A percentile compares a stretch with the other conserved stretches of the same genome.
Conservation (phyloP, 768 basidiomycete species). For the Auriscalpium vulgare region DNA sequence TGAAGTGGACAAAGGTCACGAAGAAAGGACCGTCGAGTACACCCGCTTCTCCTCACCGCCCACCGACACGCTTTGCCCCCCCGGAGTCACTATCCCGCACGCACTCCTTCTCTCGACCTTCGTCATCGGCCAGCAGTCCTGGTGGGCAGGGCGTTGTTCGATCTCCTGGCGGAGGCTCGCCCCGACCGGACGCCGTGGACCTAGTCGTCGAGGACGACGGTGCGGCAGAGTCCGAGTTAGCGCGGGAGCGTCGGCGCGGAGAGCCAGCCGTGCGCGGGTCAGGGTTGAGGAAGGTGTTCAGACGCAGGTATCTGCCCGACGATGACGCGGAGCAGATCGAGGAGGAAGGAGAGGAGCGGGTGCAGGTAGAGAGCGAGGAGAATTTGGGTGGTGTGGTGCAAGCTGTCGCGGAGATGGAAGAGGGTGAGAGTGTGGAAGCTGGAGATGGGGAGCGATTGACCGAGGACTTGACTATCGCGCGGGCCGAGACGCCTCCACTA, state of each 20-base stretch:
- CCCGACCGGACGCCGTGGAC: slow-evolving; percentile 73
- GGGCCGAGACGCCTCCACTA: slow-evolving; percentile 36
- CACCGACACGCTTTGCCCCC: background rate
- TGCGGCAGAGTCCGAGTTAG: slow-evolving; percentile 45
- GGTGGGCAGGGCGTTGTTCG: slow-evolving; percentile 7
- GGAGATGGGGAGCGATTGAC: slow-evolving; percentile 7
- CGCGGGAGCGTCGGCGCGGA: slow-evolving; percentile 50
- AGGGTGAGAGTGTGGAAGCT: background rate
- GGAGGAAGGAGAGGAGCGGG: slow-evolving; percentile 26
- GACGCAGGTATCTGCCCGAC: slow-evolving; percentile 39
- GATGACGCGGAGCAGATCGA: slow-evolving; percentile 30
- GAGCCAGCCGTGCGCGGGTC: slow-evolving; percentile 41
- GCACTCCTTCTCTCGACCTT: background rate
- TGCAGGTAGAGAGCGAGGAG: slow-evolving; percentile 5
- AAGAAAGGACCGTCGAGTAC: slow-evolving; percentile 13
- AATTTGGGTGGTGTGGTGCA: background rate
- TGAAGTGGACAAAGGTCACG: slow-evolving; percentile 36
- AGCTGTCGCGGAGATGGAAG: background rate
- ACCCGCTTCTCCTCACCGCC: background rate
- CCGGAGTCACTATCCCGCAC: background rate
- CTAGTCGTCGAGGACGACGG: slow-evolving; percentile 67
- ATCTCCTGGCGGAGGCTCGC: slow-evolving; percentile 14
- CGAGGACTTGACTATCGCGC: slow-evolving; percentile 17
- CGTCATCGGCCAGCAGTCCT: background rate
- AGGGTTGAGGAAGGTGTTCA: slow-evolving; percentile 45